Evolutionary conservation across 345 rosid genomes (phyloP), one percentile per base, ranked within the genome.

Genomic region (Hypericum androsaemum): DNA sequence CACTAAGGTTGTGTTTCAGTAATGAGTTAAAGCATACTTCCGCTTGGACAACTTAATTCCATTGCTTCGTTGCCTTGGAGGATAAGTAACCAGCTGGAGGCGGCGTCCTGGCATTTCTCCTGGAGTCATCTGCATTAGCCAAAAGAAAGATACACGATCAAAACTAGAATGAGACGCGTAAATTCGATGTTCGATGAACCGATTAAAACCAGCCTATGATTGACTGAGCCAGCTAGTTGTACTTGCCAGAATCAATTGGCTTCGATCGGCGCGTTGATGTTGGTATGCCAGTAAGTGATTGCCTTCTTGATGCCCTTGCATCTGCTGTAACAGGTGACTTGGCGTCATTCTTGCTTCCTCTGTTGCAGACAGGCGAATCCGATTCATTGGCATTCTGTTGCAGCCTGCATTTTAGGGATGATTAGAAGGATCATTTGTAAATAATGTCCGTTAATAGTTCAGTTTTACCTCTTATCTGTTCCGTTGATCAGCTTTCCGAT

Each of bases 401-500:
- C 60, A 56, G 74, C 83, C 78, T 83, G 71, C 9, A 57, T 55
- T 41, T 49, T 47, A 35, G 37, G 8, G 7, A 43, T 51, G 54
- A 57, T 22, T 22, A 22, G 32, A 22, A 22, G 32, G 32, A 22
- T 4, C 4, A 22, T 1, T 22, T 22, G 32, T 22, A 22, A 22
- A 22, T 22, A 4, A 22, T 22, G 32, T 22, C 32, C 32, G 4
- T 22, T 22, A 1, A 1, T 22, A 22, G 32, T 22, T 22, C 32
- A 22, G 32, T 22, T 22, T n/a, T 67, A 85, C 97, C 94, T 77
- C 71, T 77, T 92, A 59, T 92, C 94, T 8, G 86, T 74, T 41
- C 94, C 94, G 69, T 71, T 82, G 43, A 88, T 85, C 51, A 92
- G 72, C 67, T 85, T 88, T 59, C 95, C 97, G 5, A 92, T 88